These are phyloP conservation scores for Xylariaceae sp. DNA, from an alignment of 2,329 filamentous ascomycete species.

Conservation along the genomic window DNA sequence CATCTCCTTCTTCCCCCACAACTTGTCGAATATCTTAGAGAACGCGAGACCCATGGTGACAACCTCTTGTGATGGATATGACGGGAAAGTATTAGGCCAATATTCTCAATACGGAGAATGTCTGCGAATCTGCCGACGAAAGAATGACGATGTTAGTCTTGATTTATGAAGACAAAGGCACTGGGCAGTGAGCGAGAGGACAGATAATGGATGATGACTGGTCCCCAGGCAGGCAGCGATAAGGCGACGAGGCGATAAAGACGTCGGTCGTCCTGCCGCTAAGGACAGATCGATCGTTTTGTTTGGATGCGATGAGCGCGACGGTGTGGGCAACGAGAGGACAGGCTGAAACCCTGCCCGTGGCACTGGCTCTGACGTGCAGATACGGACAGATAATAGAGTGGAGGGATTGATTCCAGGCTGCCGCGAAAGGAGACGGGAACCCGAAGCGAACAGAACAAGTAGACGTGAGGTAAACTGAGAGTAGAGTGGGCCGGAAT, in stretches of 20 bases:
- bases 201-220: conserved; percentile 2
- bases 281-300: conserved; percentile 28
- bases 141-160: conserved; percentile 18
- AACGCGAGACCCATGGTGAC: conserved; percentile 95
- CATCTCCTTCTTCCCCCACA: conserved; percentile 99
- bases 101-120: conserved; percentile 17
- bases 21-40: conserved; percentile 91
- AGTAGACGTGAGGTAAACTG: conserved; percentile 13
- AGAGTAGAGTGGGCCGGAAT: conserved; percentile 22
- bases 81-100: conserved; percentile 30
- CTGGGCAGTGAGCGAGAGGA: neutral
- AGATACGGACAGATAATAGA: neutral
- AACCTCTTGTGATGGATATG: conserved; percentile 40
- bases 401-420: conserved; percentile 19
- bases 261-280: conserved; percentile 4
- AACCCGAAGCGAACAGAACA: conserved; percentile 25
- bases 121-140: conserved; percentile 18
- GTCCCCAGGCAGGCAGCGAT: neutral
- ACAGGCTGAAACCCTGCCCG: neutral
- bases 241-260: conserved; percentile 10
- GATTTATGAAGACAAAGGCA: conserved; percentile 11
- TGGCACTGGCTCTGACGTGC: conserved; percentile 6
- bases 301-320: conserved; percentile 19
- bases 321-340: conserved; percentile 2
- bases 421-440: conserved; percentile 27